Evolutionary conservation across 2,329 filamentous ascomycete genomes (phyloP).

Genomic region (Aspergillus versicolor): DNA sequence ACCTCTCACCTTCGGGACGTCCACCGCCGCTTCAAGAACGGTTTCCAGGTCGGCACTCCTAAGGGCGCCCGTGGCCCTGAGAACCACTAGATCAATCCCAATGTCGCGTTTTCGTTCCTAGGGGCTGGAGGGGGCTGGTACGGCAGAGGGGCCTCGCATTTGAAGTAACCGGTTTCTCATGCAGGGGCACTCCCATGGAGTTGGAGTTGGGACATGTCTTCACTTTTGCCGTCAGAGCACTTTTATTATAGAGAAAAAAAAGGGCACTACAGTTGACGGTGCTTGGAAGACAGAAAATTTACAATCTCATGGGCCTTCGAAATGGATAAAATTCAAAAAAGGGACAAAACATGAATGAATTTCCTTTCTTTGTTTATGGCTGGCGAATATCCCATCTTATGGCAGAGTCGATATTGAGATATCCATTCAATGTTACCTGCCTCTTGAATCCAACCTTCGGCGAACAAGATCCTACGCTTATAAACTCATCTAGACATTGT

Average conservation of each 20-base stretch:
- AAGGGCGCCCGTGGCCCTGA: conserved; percentile 74
- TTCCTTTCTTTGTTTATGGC: conserved; percentile 40
- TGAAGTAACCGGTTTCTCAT: conserved; percentile 33
- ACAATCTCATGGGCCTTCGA: conserved; percentile 27
- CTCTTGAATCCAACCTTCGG: conserved; percentile 24
- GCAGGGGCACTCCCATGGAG: conserved; percentile 34
- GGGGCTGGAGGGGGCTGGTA: conserved; percentile 41
- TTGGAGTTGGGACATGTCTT: conserved; percentile 36
- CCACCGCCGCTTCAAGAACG: conserved; percentile 93
- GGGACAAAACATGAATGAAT: conserved; percentile 38
- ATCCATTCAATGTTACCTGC: conserved; percentile 30
- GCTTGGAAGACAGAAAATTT: conserved; percentile 28
- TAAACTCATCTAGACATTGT: neutral
- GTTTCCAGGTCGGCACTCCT: conserved; percentile 87
- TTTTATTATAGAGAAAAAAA: conserved; percentile 26
- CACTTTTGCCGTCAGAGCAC: conserved; percentile 30
- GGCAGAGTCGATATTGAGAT: conserved; percentile 38
- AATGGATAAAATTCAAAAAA: conserved; percentile 31
- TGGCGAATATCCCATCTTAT: conserved; percentile 40
- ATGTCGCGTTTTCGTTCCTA: conserved; percentile 39
- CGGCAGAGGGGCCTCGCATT: conserved; percentile 38
- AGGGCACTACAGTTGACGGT: conserved; percentile 21
- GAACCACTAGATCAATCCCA: conserved; percentile 41
- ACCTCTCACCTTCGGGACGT: conserved; percentile 93
- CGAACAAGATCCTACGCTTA: neutral